These are phyloP conservation scores for Acer negundo DNA, from an alignment of 345 rosid species.

Conservation along the genomic window DNA sequence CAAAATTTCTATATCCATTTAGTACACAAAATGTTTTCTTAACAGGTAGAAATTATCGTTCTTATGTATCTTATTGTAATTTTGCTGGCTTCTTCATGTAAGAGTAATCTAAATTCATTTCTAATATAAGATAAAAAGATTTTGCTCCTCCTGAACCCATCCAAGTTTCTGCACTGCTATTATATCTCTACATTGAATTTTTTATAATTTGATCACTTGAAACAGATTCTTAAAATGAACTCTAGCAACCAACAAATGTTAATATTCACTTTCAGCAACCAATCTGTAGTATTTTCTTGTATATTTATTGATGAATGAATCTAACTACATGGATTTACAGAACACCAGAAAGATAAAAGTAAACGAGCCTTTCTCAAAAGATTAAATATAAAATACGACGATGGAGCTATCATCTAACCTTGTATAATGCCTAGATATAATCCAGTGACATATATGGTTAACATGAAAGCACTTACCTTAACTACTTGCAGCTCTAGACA, in stretches of 20 bases:
- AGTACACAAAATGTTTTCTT: too few species aligned
- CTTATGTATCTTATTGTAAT: too few species aligned
- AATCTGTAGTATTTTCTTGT: neutral
- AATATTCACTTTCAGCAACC: neutral
- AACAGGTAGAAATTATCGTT: too few species aligned
- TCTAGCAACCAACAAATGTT: neutral
- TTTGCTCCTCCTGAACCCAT: neutral
- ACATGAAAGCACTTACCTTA: slow-evolving; percentile 3
- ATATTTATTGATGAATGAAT: neutral
- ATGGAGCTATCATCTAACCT: neutral
- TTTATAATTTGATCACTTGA: neutral
- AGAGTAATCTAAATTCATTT: neutral
- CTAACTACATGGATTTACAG: neutral
- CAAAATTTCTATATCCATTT: too few species aligned
- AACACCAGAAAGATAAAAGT: neutral
- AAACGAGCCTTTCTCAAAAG: neutral
- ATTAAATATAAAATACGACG: neutral
- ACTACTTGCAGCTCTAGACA: slow-evolving; percentile 16
- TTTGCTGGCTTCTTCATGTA: neutral
- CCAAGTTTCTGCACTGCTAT: too few species aligned
- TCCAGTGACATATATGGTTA: neutral
- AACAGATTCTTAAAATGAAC: neutral
- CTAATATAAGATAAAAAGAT: too few species aligned
- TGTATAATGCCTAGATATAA: neutral
- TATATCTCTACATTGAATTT: neutral